Evolutionary conservation across 1,284 basidiomycete species (phyloP).

Genomic region (Trichosporon sp.): DNA sequence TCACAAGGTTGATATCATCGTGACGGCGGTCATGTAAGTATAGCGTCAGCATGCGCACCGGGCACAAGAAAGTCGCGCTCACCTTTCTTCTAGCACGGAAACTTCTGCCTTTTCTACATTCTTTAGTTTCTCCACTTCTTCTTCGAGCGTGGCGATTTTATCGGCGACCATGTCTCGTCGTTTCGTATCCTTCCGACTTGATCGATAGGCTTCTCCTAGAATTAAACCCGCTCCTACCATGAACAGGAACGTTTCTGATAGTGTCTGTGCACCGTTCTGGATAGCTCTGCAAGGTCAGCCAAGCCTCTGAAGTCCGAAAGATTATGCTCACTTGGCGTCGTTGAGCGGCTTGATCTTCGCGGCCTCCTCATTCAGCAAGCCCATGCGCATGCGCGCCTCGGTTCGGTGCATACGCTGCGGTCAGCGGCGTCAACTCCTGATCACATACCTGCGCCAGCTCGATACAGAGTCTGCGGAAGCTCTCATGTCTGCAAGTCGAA

Average conservation of each 20-base stretch:
- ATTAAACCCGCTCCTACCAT: conserved; percentile 74
- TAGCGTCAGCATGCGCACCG: background rate
- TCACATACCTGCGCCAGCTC: conserved; percentile 67
- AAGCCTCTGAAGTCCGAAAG: background rate
- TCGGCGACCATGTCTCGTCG: conserved; percentile 76
- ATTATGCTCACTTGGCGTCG: conserved; percentile 67
- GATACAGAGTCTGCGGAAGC: conserved; percentile 74
- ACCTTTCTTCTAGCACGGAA: conserved; percentile 42
- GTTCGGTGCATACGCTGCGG: conserved; percentile 68
- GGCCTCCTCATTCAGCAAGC: conserved; percentile 75
- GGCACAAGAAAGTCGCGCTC: conserved; percentile 25
- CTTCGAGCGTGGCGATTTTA: conserved; percentile 62
- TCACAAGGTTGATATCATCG: background rate
- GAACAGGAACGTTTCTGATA: conserved; percentile 86
- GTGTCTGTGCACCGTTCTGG: conserved; percentile 80
- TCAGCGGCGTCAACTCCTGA: background rate
- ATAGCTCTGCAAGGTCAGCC: conserved; percentile 65
- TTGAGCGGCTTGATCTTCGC: conserved; percentile 78
- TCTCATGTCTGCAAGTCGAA: conserved; percentile 66
- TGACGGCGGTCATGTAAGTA: background rate
- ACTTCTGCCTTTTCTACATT: conserved; percentile 33
- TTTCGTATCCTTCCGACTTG: conserved; percentile 70
- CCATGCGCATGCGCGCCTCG: conserved; percentile 74
- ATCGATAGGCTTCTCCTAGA: conserved; percentile 75
- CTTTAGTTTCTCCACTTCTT: conserved; percentile 57